Evolutionary conservation across 352 stramenopile genomes (phyloP), one percentile per base, ranked within the genome.

Genomic region (Pythium aristosporum): DNA sequence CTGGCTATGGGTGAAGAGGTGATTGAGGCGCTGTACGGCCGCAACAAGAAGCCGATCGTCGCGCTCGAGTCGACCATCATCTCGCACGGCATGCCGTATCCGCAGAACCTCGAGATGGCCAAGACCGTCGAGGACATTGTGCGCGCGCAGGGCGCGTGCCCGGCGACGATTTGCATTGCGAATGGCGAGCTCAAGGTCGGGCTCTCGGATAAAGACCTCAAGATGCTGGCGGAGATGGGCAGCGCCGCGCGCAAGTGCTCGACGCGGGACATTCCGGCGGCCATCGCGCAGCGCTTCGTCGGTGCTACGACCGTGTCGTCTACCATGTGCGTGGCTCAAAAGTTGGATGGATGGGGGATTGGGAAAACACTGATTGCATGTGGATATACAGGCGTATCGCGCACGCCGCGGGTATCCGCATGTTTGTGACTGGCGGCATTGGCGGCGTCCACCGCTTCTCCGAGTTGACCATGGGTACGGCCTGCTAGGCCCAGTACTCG

Each of bases 61-160:
- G 97, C 97, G 44, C 86, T 99, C 20, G 97, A 99, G 77, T 98
- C 91, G n/a, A 99, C 97, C 51, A 99, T 99, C 74, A 98, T 99
- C 61, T 98, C 96, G 34, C 97, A 99, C 75, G 97, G 86, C 49
- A 99, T 99, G 96, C 97, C 97, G 36, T 99, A 92, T 76, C 97
- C 97, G 51, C 79, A 99, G 73, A 99, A 99, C 70, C 67, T 98
- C 21, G 67, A 97, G 58, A 94, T 98, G 75, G 97, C 95, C 10
- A 73, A 77, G 41, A 79, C 91, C 60, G 84, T 99, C 36, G 96
- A 98, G 74, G 63, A 79, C 47, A 90, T 98, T 43, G 82, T 99
- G 49, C 79, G 88, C 30, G 73, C 82, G 11, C 64, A 96, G 20
- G 89, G 89, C 25, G 90, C 91, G 15, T 88, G 82, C 16, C 97